Conservation (phyloP, 2,329 filamentous ascomycete genomes). For the Fulvia fulva region DNA sequence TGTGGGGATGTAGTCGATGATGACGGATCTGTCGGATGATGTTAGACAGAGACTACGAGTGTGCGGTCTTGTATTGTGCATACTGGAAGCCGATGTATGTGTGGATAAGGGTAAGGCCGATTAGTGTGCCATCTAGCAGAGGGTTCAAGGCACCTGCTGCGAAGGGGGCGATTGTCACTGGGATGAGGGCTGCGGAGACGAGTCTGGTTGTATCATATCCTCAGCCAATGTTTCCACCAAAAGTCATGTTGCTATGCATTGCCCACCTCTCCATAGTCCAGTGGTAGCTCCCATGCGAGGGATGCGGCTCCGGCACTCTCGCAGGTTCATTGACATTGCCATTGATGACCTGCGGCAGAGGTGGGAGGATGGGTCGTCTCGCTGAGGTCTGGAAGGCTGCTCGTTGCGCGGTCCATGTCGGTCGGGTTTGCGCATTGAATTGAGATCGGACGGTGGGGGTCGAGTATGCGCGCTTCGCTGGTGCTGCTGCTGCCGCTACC, state of each 20-base stretch:
- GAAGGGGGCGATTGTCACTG: slow-evolving; percentile 85
- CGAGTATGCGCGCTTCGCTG: slow-evolving; percentile 39
- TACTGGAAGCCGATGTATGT: slow-evolving; percentile 93
- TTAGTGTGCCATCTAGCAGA: slow-evolving; percentile 77
- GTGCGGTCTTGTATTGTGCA: too few species aligned
- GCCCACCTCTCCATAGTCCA: slow-evolving; percentile 82
- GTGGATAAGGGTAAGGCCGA: slow-evolving; percentile 79
- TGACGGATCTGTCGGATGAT: slow-evolving; percentile 52
- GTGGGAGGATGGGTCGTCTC: slow-evolving; percentile 71
- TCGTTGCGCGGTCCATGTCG: slow-evolving; percentile 43
- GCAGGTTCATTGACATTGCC: slow-evolving; percentile 78
- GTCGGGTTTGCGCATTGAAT: slow-evolving; percentile 26
- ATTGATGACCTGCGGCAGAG: slow-evolving; percentile 59
- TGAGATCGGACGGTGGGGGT: slow-evolving; percentile 32
- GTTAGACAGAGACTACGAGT: too few species aligned
- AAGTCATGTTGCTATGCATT: slow-evolving; percentile 6
- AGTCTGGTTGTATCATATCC: slow-evolving; percentile 49
- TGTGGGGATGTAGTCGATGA: slow-evolving; percentile 86
- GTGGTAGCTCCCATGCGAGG: slow-evolving; percentile 92
- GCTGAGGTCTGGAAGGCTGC: slow-evolving; percentile 85
- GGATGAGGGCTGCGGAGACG: slow-evolving; percentile 75
- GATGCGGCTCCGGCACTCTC: slow-evolving; percentile 65
- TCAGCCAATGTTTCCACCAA: slow-evolving; percentile 6
- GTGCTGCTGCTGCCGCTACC: slow-evolving; percentile 36
- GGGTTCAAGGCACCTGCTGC: slow-evolving; percentile 89